These are phyloP conservation scores for Saturnispora zaruensis DNA, from an alignment of 805 yeast species.

Conservation along the genomic window DNA sequence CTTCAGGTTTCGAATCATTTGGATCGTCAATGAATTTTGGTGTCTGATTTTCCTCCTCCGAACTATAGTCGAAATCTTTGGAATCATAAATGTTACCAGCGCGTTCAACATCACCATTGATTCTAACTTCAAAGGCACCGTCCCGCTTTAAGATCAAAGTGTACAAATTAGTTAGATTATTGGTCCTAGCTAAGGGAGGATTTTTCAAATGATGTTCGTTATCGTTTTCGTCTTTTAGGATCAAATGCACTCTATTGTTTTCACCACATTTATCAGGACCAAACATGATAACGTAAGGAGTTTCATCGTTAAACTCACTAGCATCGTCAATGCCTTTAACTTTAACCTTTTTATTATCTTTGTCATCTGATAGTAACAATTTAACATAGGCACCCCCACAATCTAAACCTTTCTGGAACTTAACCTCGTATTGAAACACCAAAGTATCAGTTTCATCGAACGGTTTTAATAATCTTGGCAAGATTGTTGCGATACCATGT, in stretches of 20 bases:
- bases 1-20: slow-evolving; percentile 56
- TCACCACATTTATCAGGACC: slow-evolving; percentile 91
- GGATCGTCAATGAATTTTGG: slow-evolving; percentile 54
- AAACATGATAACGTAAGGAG: slow-evolving; percentile 83
- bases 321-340: slow-evolving; percentile 3
- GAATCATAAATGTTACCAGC: slow-evolving; percentile 61
- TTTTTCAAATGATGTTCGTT: slow-evolving; percentile 61
- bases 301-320: slow-evolving; percentile 46
- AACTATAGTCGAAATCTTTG: slow-evolving; percentile 40
- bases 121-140: slow-evolving; percentile 69
- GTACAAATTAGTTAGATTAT: slow-evolving; percentile 53
- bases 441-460: slow-evolving; percentile 50
- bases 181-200: slow-evolving; percentile 51
- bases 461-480: slow-evolving; percentile 45
- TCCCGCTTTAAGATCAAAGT: slow-evolving; percentile 63
- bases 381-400: slow-evolving; percentile 93
- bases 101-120: slow-evolving; percentile 66
- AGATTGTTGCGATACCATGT: slow-evolving; percentile 66
- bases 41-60: slow-evolving; percentile 34
- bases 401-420: slow-evolving; percentile 63
- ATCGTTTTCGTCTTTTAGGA: slow-evolving; percentile 52
- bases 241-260: slow-evolving; percentile 72
- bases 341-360: slow-evolving; percentile 20
- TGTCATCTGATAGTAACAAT: slow-evolving; percentile 42
- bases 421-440: slow-evolving; percentile 85